Evolutionary conservation across 176 grass and related monocot species (phyloP), one percentile per base, ranked within the genome.

Genomic region (Raddia guianensis): DNA sequence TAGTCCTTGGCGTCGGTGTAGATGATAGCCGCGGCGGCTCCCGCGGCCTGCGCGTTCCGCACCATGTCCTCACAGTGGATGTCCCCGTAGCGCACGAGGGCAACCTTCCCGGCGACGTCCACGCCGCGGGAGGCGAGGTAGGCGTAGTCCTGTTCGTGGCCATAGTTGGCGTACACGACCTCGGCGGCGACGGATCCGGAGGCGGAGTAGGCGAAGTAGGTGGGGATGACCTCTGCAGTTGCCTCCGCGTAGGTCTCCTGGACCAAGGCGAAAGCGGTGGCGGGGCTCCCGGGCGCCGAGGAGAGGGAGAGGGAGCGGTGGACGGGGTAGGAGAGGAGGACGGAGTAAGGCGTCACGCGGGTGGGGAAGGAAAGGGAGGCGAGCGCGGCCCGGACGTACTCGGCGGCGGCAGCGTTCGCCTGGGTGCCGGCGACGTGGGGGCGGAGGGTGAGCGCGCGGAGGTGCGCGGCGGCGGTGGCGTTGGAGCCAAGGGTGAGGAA

Each of bases 61-160:
- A 93, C 73, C 34, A 98, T 95, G 69, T 98, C 95, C 74, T 93
- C 95, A 63, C 95, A 91, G 86, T 74, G 93, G 76, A 98, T 86
- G 79, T 86, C 82, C 2, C 95, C 95, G 56, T 98, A 94, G 45
- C 90, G 83, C n/a, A 82, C 90, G 51, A 98, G 78, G 18, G 80
- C 87, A 52, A 98, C 88, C 10, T 85, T 82, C 9, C 92, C 90
- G 49, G 83, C 75, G 80, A 98, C 86, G 67, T 94, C 83, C 16
- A 98, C 76, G 6, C 92, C 92, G 7, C 71, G 78, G 69, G 86
- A 76, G 49, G 45, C 71, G 66, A 98, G 87, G 73, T 74, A 72
- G 12, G 86, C 77, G 33, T 95, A 98, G 72, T 98, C 92, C 83
- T 93, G 81, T 16, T 65, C 68, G 15, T 87, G 68, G 58, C 95